Percentiles rank a stretch among this genome's conserved stretches.
Conservation (phyloP, 345 rosid species). For the Noccaea caerulescens region DNA sequence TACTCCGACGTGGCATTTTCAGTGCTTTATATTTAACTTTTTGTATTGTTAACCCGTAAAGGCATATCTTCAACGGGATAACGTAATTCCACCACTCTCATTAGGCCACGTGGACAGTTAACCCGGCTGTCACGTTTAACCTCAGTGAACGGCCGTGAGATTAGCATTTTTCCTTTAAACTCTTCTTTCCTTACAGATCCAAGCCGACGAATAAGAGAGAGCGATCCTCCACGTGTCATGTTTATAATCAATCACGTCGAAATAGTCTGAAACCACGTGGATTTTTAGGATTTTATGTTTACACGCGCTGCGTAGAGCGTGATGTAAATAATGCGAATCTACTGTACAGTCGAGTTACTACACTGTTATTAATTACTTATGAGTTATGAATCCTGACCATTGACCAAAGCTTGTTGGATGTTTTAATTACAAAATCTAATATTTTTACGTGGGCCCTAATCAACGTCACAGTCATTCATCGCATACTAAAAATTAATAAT, state of each 20-base stretch:
- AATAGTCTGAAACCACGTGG: constrained; percentile 1
- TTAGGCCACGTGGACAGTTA: constrained; percentile 32
- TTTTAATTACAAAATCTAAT: constrained; percentile 36
- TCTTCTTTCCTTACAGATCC: constrained; percentile 44
- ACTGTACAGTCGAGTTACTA: constrained; percentile 25
- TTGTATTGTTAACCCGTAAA: not conserved
- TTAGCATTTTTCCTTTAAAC: constrained; percentile 9
- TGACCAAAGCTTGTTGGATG: constrained; percentile 35
- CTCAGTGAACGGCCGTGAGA: not conserved
- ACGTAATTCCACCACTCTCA: constrained; percentile 28
- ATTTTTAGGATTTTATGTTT: not conserved
- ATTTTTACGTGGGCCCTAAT: constrained; percentile 15
- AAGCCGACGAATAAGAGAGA: constrained; percentile 42
- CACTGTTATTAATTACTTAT: constrained; percentile 21
- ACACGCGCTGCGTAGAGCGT: constrained; percentile 51
- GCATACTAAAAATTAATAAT: not conserved
- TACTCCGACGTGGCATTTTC: constrained; percentile 58
- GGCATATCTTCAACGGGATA: constrained; percentile 23
- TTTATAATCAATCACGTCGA: constrained; percentile 39
- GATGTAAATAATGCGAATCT: not conserved
- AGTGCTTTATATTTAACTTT: constrained; percentile 15
- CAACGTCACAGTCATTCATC: constrained; percentile 31
- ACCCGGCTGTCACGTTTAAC: not conserved
- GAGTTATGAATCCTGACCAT: constrained; percentile 40
- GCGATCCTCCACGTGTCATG: constrained; percentile 13